phyloP scores from a whole-genome alignment of 495 filamentous ascomycete species.

The Cenococcum geophilum region DNA sequence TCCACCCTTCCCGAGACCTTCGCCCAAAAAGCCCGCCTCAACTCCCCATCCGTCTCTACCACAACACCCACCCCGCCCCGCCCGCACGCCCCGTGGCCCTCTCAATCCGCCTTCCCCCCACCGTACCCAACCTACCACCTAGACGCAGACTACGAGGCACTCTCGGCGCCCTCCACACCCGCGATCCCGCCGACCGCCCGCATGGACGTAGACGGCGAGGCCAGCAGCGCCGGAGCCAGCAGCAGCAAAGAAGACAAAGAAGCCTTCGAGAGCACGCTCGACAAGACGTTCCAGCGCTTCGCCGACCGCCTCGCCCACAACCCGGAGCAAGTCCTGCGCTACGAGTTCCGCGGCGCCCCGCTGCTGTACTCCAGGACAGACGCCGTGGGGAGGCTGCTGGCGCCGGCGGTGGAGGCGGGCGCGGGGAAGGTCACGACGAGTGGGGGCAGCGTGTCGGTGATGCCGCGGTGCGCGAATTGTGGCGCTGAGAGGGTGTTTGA shows the following conservation, averaged over 20 bases:
- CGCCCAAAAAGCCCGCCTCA: slow-evolving; percentile 57
- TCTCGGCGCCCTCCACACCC: slow-evolving; percentile 49
- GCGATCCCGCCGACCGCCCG: slow-evolving; percentile 41
- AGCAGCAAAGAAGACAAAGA: slow-evolving; percentile 68
- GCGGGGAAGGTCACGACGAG: slow-evolving; percentile 35
- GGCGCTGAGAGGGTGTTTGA: slow-evolving; percentile 75
- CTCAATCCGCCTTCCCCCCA: slow-evolving; percentile 52
- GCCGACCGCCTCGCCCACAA: slow-evolving; percentile 85
- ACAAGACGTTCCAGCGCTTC: slow-evolving; percentile 86
- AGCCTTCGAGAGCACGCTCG: slow-evolving; percentile 73
- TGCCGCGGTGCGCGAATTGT: slow-evolving; percentile 75
- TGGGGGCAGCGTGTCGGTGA: slow-evolving; percentile 34
- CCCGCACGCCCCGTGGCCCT: slow-evolving; percentile 66
- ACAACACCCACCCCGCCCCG: slow-evolving; percentile 30
- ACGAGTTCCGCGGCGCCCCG: slow-evolving; percentile 77
- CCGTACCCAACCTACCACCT: slow-evolving; percentile 74
- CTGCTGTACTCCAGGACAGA: slow-evolving; percentile 76
- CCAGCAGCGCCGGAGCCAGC: slow-evolving; percentile 29
- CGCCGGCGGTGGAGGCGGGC: slow-evolving; percentile 30
- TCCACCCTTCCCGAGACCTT: slow-evolving; percentile 61
- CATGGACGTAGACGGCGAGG: slow-evolving; percentile 53
- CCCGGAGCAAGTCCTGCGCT: slow-evolving; percentile 87
- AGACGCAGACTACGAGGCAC: slow-evolving; percentile 87
- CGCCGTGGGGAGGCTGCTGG: slow-evolving; percentile 60
- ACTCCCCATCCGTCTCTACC: slow-evolving; percentile 41